Evolutionary conservation across 805 yeast genomes (phyloP).

Genomic region (Nakazawaea wickerhamii): DNA sequence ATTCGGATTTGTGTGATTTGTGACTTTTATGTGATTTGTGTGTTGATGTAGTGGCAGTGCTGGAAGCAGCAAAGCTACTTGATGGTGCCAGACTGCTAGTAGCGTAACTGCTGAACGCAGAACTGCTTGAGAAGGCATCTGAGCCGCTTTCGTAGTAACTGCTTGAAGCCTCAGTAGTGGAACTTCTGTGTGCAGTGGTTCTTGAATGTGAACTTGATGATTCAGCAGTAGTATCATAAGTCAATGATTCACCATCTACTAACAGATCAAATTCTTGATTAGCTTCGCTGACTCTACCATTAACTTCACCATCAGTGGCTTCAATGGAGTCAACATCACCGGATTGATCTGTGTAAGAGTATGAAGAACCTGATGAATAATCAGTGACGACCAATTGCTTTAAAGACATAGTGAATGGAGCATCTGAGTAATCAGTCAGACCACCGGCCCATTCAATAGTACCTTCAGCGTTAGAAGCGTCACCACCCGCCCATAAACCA

Average conservation of each 20-base stretch:
- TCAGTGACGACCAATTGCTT: slow-evolving; percentile 56
- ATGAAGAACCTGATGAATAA: slow-evolving; percentile 59
- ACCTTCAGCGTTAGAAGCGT: slow-evolving; percentile 55
- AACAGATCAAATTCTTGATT: slow-evolving; percentile 35
- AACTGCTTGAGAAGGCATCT: neutral
- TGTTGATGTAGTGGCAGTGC: neutral
- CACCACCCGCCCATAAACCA: slow-evolving; percentile 85
- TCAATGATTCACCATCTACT: slow-evolving; percentile 34
- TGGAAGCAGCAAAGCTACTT: neutral
- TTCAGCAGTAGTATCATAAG: slow-evolving; percentile 32
- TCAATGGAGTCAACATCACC: slow-evolving; percentile 58
- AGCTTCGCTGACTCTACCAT: slow-evolving; percentile 50
- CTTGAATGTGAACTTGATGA: neutral
- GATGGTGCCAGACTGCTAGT: neutral
- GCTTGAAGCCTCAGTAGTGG: neutral
- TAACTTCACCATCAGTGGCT: slow-evolving; percentile 52
- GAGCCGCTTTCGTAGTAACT: neutral
- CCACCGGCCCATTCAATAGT: slow-evolving; percentile 87
- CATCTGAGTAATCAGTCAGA: slow-evolving; percentile 54
- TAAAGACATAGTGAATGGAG: slow-evolving; percentile 66
- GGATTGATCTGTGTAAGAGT: slow-evolving; percentile 46
- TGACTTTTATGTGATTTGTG: neutral
- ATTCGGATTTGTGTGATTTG: neutral
- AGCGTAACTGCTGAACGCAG: neutral
- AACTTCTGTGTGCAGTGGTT: neutral